Evolutionary conservation across 2,329 filamentous ascomycete species (phyloP).

Genomic region (Orbilia brochopaga): DNA sequence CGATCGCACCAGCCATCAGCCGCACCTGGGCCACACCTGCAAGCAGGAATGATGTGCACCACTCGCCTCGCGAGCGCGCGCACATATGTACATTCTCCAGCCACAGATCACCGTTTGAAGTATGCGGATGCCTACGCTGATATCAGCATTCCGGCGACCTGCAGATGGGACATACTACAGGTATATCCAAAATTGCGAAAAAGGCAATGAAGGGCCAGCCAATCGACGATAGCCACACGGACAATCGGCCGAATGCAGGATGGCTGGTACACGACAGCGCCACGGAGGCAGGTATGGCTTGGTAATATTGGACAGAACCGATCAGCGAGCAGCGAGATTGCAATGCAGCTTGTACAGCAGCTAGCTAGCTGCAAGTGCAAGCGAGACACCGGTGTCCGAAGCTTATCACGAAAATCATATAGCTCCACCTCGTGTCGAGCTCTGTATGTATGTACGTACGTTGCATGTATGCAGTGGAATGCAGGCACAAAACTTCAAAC

Average conservation of each 20-base stretch:
- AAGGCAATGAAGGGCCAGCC: conserved; percentile 8
- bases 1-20: conserved; percentile 20
- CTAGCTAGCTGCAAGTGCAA: neutral
- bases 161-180: too few relatives aligned
- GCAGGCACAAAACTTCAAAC: neutral
- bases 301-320: neutral
- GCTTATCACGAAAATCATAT: neutral
- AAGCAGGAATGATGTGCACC: neutral
- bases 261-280: neutral
- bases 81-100: neutral
- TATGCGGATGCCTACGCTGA: neutral
- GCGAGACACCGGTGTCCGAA: neutral
- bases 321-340: neutral
- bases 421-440: conserved; percentile 7
- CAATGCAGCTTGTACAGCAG: too few relatives aligned
- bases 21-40: neutral
- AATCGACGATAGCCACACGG: conserved; percentile 40
- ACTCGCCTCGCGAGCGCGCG: neutral
- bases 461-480: neutral
- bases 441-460: neutral
- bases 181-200: neutral
- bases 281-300: neutral
- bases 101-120: conserved; percentile 12
- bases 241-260: conserved; percentile 1
- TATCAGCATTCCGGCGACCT: neutral